Evolutionary conservation across 495 filamentous ascomycete genomes (phyloP).

Genomic region (Viridothelium virens): DNA sequence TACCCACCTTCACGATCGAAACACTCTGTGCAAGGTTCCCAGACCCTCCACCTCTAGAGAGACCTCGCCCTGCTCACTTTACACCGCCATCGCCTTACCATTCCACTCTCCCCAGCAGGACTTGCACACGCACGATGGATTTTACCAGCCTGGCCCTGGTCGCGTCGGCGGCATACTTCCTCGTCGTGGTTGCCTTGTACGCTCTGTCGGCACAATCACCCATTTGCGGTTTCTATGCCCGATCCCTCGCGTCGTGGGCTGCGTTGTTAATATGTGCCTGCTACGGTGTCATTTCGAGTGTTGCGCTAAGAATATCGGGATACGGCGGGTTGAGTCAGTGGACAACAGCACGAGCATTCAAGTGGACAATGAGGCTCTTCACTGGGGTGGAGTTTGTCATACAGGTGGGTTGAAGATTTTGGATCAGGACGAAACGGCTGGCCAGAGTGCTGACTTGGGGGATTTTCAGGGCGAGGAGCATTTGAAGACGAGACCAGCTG

Average conservation of each 20-base stretch:
- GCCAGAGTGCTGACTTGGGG: slow-evolving; percentile 25
- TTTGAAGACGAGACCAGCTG: slow-evolving; percentile 54
- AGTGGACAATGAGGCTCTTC: slow-evolving; percentile 63
- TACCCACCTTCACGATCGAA: background rate
- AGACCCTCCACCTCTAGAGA: background rate
- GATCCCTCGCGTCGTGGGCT: slow-evolving; percentile 62
- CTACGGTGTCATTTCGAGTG: slow-evolving; percentile 72
- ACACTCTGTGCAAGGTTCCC: background rate
- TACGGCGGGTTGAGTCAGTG: slow-evolving; percentile 74
- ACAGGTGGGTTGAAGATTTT: slow-evolving; percentile 15
- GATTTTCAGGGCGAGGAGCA: slow-evolving; percentile 49
- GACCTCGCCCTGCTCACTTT: background rate
- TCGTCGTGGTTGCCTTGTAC: background rate
- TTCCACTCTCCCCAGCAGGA: background rate
- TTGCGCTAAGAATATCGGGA: slow-evolving; percentile 62
- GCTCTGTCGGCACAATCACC: background rate
- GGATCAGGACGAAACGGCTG: slow-evolving; percentile 21
- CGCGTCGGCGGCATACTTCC: background rate
- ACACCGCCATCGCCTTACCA: background rate
- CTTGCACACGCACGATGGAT: background rate
- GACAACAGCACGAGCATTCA: slow-evolving; percentile 73
- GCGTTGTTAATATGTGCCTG: slow-evolving; percentile 56
- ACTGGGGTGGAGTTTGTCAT: slow-evolving; percentile 78
- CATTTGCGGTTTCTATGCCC: slow-evolving; percentile 52
- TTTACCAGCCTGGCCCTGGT: background rate